These are phyloP conservation scores for Warburgia ugandensis DNA, from an alignment of 164 flowering plant species.

Conservation along the genomic window DNA sequence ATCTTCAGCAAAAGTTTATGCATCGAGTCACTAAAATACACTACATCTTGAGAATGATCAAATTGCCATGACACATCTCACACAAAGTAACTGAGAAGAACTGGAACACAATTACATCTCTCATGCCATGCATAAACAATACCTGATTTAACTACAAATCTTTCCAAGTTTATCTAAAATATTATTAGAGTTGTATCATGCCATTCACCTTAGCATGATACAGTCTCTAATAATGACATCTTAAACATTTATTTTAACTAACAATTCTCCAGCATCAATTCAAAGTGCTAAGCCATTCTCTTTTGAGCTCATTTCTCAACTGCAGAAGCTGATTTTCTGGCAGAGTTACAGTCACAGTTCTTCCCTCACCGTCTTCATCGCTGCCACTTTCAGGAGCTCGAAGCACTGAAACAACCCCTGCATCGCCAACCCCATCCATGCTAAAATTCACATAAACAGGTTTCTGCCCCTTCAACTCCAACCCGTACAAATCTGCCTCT, in stretches of 20 bases:
- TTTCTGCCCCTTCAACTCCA: constrained; percentile 42
- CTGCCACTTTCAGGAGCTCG: constrained; percentile 25
- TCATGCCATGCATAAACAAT: too few species aligned
- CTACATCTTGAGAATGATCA: too few species aligned
- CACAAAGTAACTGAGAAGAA: too few species aligned
- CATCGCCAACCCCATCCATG: constrained; percentile 57
- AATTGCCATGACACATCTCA: too few species aligned
- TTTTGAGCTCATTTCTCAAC: constrained; percentile 34
- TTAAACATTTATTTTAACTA: background rate
- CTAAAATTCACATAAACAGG: constrained; percentile 38
- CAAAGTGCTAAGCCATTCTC: constrained; percentile 28
- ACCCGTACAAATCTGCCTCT: constrained; percentile 37
- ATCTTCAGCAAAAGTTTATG: too few species aligned
- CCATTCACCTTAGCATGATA: too few species aligned
- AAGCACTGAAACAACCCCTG: constrained; percentile 61
- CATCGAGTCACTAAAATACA: too few species aligned
- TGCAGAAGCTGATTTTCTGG: constrained; percentile 32
- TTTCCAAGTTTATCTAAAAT: too few species aligned
- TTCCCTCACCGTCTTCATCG: constrained; percentile 18
- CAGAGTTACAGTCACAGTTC: constrained; percentile 32
- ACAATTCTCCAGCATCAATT: background rate
- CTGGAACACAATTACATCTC: too few species aligned
- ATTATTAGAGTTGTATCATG: too few species aligned
- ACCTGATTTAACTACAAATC: too few species aligned
- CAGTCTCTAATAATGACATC: background rate